Base-by-base conservation (phyloP, 2,329 filamentous ascomycete genomes). In the Fusarium piperis region DNA sequence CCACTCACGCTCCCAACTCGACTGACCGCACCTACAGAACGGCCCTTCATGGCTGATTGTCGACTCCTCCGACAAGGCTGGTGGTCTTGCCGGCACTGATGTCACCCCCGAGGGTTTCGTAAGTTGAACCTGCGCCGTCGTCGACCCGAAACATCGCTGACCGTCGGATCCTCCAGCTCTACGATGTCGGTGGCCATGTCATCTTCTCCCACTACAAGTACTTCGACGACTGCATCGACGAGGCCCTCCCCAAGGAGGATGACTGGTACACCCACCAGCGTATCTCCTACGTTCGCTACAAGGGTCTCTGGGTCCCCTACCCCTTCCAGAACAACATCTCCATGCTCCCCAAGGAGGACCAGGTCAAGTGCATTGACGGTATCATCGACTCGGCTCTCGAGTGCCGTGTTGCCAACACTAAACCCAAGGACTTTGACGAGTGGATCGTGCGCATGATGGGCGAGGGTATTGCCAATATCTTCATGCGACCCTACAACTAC, bases 151-250 rank as follows among this genome's bases (percentile, higher is more conserved):
- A 70, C 52, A 65, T 65, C 6, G 44, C 73, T 77, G 78, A 78
- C 57, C 68, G 39, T 55, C 33, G 13, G 7, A 6, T 12, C 13
- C 30, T 65, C 23, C 79, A 97, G 95, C 90, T 99, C 78, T 99
- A 98, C 89, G 96, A 99, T 85, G 96, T 99, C 78, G 95, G 95
- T 82, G 95, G 95, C 78, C 95, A 98, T 85, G 95, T 98, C 85
- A 98, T 98, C 86, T 98, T 98, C 90, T 98, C 95, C 78, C 95
- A 98, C 90, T 99, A 99, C 92, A 98, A 98, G 87, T 99, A 99
- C 91, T 99, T 99, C 83, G 96, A 99, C 86, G 96, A 99, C 88
- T 97, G 94, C 87, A 92, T 99, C 81, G 90, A 98, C 83, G 96
- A 99, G 88, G 96, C 96, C 59, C 91, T 99, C 44, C 96, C 96